A percentile compares a stretch with the other conserved stretches of the same genome.
Evolutionary conservation across 495 filamentous ascomycete species (phyloP).

Genomic region (Penicillium odoratum): DNA sequence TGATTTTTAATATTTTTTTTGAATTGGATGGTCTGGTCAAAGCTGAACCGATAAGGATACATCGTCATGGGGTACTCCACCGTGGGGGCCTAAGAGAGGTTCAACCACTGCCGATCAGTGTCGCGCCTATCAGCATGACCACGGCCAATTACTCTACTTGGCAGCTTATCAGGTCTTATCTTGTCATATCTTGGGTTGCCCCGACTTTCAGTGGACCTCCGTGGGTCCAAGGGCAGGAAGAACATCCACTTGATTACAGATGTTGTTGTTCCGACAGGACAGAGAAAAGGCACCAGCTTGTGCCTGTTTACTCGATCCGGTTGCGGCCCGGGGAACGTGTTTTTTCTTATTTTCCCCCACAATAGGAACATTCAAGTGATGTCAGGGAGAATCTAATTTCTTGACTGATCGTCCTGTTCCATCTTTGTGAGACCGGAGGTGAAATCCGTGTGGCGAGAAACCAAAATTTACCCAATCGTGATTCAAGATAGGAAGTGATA

Average conservation of each 20-base stretch:
- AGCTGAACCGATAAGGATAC: conserved; percentile 1
- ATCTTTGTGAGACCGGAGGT: background rate
- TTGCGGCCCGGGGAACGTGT: background rate
- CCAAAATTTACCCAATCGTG: background rate
- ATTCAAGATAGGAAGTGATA: background rate
- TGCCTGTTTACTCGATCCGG: conserved; percentile 6
- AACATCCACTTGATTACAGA: conserved; percentile 1
- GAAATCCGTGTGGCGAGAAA: background rate
- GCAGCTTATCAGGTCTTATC: conserved; percentile 8
- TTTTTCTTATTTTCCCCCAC: background rate
- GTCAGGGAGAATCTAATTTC: conserved; percentile 1
- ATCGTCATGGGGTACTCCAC: conserved; percentile 4
- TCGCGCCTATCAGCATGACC: conserved; percentile 26
- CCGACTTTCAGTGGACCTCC: conserved; percentile 6
- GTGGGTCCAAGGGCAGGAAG: conserved; percentile 3
- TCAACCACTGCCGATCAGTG: background rate
- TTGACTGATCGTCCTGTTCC: background rate
- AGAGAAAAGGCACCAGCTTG: background rate
- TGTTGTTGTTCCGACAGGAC: conserved; percentile 3
- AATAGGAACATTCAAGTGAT: background rate
- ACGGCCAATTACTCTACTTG: conserved; percentile 28
- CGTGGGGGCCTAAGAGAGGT: conserved; percentile 1
- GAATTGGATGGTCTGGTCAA: background rate
- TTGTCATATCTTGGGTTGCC: conserved; percentile 6
- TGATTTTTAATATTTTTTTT: background rate